phyloP scores from a whole-genome alignment of 108 stramenopile genomes.

The Cyclotella cryptica region DNA sequence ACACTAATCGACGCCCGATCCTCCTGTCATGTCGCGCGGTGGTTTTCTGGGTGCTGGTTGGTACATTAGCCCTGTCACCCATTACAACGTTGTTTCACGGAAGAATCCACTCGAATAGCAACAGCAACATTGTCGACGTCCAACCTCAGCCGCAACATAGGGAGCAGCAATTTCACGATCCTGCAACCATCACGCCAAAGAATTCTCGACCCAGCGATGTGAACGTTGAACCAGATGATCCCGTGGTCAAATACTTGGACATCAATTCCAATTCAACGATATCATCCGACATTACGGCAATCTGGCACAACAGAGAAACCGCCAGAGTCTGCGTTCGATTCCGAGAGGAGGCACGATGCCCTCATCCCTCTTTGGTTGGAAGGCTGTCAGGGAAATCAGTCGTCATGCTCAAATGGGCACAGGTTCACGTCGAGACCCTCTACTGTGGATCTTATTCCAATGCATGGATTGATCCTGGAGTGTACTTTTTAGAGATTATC shows the following conservation, averaged over 20 bases:
- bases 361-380: slow-evolving; percentile 1
- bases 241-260: background rate
- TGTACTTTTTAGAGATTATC: background rate
- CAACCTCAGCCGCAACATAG: too few species aligned
- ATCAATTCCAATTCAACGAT: background rate
- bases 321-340: background rate
- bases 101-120: too few species aligned
- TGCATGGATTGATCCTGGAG: background rate
- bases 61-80: too few species aligned
- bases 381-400: background rate
- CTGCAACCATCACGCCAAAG: too few species aligned
- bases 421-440: background rate
- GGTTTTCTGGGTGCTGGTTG: too few species aligned
- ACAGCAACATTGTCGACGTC: too few species aligned
- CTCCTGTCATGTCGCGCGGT: too few species aligned
- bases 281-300: background rate
- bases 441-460: background rate
- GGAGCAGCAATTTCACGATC: too few species aligned
- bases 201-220: too few species aligned
- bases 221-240: too few species aligned
- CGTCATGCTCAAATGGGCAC: background rate
- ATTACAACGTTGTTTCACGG: too few species aligned
- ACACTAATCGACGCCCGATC: too few species aligned
- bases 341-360: background rate
- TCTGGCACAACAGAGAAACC: background rate